phyloP scores from a whole-genome alignment of 2,329 filamentous ascomycete species.

The Xylariaceae sp. region DNA sequence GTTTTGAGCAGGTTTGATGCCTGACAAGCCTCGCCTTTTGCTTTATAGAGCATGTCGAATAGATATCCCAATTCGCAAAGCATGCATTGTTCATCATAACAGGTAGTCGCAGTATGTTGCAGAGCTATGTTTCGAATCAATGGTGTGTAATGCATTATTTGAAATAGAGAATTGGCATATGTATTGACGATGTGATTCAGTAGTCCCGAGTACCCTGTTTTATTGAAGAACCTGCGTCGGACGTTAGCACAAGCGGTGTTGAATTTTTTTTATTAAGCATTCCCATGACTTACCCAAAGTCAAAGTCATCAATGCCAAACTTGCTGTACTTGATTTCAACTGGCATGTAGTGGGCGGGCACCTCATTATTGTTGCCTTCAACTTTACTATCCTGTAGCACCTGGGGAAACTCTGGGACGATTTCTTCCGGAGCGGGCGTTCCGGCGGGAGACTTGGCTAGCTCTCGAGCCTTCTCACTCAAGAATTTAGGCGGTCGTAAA shows the following conservation, averaged over 20 bases:
- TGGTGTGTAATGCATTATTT: conserved; percentile 88
- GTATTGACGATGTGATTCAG: conserved; percentile 97
- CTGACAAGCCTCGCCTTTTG: conserved; percentile 88
- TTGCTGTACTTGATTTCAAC: conserved; percentile 99
- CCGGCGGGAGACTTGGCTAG: conserved; percentile 44
- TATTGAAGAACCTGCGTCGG: conserved; percentile 91
- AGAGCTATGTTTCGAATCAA: conserved; percentile 82
- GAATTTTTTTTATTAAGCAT: background rate
- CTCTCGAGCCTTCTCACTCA: conserved; percentile 87
- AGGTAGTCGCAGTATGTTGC: conserved; percentile 82
- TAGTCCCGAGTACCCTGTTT: conserved; percentile 82
- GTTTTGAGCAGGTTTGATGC: conserved; percentile 92
- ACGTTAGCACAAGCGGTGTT: conserved; percentile 6
- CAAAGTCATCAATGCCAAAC: conserved; percentile 98
- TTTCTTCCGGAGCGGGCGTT: conserved; percentile 41
- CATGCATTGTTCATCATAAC: conserved; percentile 76
- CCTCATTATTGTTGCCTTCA: conserved; percentile 73
- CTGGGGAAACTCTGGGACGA: conserved; percentile 56
- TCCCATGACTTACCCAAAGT: conserved; percentile 67
- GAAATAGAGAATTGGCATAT: conserved; percentile 87
- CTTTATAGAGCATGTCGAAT: conserved; percentile 97
- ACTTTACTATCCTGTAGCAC: conserved; percentile 65
- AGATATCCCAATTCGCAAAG: conserved; percentile 93
- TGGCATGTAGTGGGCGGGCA: conserved; percentile 84
- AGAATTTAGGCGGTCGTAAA: conserved; percentile 78